Percentiles rank a stretch among this genome's conserved stretches.
phyloP scores from a whole-genome alignment of 2,329 filamentous ascomycete genomes.

The Botrytis elliptica region DNA sequence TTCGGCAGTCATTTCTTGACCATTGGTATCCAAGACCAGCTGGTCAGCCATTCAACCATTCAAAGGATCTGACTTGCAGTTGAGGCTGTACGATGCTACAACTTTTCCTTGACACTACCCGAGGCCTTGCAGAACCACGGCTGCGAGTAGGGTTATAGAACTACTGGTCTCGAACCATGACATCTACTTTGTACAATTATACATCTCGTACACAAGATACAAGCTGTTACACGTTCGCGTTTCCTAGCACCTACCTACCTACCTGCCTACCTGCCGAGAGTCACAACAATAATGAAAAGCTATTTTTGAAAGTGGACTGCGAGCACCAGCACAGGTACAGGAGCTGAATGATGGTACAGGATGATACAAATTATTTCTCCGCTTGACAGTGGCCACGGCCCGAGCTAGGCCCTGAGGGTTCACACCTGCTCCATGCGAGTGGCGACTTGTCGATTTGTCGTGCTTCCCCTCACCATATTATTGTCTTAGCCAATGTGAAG shows the following conservation, averaged over 20 bases:
- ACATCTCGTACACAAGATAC: background rate
- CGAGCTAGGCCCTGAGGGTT: slow-evolving; percentile 9
- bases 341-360: background rate
- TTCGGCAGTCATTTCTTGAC: background rate
- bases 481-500: background rate
- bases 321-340: background rate
- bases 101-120: too few relatives aligned
- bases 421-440: background rate
- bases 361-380: slow-evolving; percentile 13
- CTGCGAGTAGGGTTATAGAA: background rate
- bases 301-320: slow-evolving; percentile 10
- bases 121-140: background rate
- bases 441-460: background rate
- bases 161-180: background rate
- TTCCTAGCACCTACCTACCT: too few relatives aligned
- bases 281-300: background rate
- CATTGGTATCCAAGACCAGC: background rate
- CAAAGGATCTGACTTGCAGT: background rate
- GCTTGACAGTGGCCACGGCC: background rate
- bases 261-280: too few relatives aligned
- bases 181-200: background rate
- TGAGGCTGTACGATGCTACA: background rate
- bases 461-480: background rate
- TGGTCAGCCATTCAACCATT: background rate
- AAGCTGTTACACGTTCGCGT: background rate